phyloP scores from a whole-genome alignment of 805 yeast genomes.

The Saturnispora halmiae region DNA sequence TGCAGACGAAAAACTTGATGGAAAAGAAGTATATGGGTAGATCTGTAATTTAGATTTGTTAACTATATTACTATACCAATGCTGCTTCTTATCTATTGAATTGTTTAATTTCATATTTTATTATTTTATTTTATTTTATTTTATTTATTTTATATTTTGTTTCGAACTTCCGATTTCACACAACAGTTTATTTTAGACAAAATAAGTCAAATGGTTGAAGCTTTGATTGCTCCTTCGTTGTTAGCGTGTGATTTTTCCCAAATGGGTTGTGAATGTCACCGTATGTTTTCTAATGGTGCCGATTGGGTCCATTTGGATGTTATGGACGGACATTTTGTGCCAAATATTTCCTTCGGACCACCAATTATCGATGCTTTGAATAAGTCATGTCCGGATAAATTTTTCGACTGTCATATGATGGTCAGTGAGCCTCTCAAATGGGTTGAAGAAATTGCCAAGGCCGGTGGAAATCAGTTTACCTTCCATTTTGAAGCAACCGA shows the following conservation, averaged over 20 bases:
- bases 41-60: too few species aligned
- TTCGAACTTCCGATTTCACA: too few species aligned
- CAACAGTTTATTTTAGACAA: too few species aligned
- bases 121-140: neutral
- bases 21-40: too few species aligned
- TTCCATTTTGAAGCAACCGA: constrained; percentile 92
- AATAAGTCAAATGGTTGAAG: constrained; percentile 72
- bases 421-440: constrained; percentile 85
- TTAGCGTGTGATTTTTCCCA: constrained; percentile 88
- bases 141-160: neutral
- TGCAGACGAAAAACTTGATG: neutral
- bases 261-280: constrained; percentile 78
- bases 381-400: constrained; percentile 53
- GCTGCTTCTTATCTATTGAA: too few species aligned
- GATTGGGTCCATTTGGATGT: constrained; percentile 98
- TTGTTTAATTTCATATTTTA: neutral
- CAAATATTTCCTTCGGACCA: constrained; percentile 90
- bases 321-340: constrained; percentile 98
- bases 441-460: constrained; percentile 86
- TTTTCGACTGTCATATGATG: constrained; percentile 98
- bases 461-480: constrained; percentile 93
- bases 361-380: constrained; percentile 78
- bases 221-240: constrained; percentile 90
- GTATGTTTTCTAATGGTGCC: constrained; percentile 69
- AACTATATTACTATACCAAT: too few species aligned